phyloP scores from a whole-genome alignment of 23 red algal species.

The Cyanidiococcus yangmingshanensis region DNA sequence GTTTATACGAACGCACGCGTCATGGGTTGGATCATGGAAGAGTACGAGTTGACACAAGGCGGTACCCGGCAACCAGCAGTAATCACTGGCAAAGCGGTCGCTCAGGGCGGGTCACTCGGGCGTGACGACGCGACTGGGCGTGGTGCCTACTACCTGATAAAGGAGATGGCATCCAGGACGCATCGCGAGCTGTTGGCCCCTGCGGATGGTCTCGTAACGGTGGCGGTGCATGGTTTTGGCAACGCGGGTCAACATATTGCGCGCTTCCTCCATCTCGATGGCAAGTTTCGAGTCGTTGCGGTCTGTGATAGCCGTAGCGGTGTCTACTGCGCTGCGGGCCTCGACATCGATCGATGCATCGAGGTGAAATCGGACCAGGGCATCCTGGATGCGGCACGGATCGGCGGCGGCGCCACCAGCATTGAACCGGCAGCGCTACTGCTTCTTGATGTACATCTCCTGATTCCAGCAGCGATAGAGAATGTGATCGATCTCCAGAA shows the following conservation, averaged over 20 bases:
- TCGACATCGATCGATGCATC: conserved; percentile 6
- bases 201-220: background rate
- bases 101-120: conserved; percentile 7
- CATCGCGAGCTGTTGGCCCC: background rate
- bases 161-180: conserved; percentile 12
- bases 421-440: conserved; percentile 9
- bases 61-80: background rate
- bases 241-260: conserved; percentile 10
- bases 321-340: background rate
- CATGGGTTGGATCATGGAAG: conserved; percentile 23
- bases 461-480: conserved; percentile 90
- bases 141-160: conserved; percentile 17
- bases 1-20: conserved; percentile 16
- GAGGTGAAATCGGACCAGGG: background rate
- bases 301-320: background rate
- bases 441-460: conserved; percentile 49
- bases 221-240: conserved; percentile 11
- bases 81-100: conserved; percentile 15
- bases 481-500: conserved; percentile 59
- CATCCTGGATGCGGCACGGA: background rate
- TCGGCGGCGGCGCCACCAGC: background rate
- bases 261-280: background rate
- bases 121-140: conserved; percentile 6
- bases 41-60: background rate
- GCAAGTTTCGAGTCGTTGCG: background rate